Percentiles rank a stretch among this genome's conserved stretches.
These are phyloP conservation scores for Macrophomina pseudophaseolina DNA, from an alignment of 2,329 filamentous ascomycete genomes.

Conservation along the genomic window DNA sequence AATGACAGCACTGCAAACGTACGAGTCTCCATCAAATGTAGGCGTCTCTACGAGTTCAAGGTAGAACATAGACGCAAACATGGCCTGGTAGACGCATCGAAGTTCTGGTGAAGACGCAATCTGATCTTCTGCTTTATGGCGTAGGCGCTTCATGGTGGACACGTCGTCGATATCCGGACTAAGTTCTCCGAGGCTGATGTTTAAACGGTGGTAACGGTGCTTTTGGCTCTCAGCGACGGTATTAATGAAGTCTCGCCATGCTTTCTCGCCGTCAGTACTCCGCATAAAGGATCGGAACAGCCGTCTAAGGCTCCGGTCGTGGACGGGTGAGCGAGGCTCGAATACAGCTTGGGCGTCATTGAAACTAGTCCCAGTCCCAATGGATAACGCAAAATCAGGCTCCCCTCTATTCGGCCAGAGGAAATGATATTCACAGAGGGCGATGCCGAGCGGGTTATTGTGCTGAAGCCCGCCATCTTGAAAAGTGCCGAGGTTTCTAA, in stretches of 20 bases:
- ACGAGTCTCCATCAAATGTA: not conserved
- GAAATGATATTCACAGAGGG: constrained; percentile 32
- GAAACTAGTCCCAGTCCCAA: constrained; percentile 35
- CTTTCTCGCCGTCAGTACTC: constrained; percentile 33
- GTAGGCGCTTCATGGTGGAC: not conserved
- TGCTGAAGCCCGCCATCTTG: constrained; percentile 38
- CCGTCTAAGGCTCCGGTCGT: constrained; percentile 31
- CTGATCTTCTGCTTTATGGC: not conserved
- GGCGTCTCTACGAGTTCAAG: constrained; percentile 29
- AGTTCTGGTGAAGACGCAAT: constrained; percentile 23
- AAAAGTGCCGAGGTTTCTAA: constrained; percentile 34
- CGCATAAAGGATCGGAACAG: constrained; percentile 32
- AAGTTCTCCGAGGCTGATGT: constrained; percentile 29
- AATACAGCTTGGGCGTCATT: constrained; percentile 21
- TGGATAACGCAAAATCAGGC: constrained; percentile 35
- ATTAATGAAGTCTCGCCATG: constrained; percentile 32
- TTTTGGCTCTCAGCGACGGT: constrained; percentile 27
- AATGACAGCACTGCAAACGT: constrained; percentile 28
- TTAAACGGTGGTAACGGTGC: constrained; percentile 33
- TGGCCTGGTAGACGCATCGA: constrained; percentile 30
- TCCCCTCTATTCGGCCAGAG: constrained; percentile 34
- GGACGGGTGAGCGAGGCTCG: constrained; percentile 33
- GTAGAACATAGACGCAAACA: constrained; percentile 32
- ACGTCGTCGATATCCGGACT: constrained; percentile 27
- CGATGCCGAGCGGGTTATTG: constrained; percentile 36